These are phyloP conservation scores for Alternaria conjuncta DNA, from an alignment of 2,329 filamentous ascomycete genomes.

Conservation along the genomic window DNA sequence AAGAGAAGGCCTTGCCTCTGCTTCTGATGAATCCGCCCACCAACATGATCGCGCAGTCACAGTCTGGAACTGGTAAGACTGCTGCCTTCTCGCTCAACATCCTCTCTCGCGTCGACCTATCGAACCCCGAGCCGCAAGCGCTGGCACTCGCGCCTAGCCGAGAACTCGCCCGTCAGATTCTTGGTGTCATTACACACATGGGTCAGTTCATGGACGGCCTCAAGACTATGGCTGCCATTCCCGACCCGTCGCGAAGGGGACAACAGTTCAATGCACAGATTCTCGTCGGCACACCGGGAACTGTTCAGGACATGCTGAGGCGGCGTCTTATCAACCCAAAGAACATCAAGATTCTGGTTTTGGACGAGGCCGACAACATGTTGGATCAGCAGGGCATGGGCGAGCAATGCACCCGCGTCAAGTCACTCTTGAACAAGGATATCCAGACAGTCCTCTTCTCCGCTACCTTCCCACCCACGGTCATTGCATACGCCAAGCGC, in stretches of 20 bases:
- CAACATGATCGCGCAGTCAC: conserved; percentile 98
- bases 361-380: conserved; percentile 99
- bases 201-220: conserved; percentile 82
- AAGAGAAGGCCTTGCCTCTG: conserved; percentile 90
- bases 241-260: conserved; percentile 73
- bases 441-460: conserved; percentile 96
- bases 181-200: conserved; percentile 82
- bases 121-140: conserved; percentile 76
- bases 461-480: conserved; percentile 87
- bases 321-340: conserved; percentile 75
- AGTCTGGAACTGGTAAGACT: conserved; percentile 97
- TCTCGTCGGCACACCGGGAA: conserved; percentile 92
- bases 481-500: conserved; percentile 79
- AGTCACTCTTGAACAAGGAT: conserved; percentile 71
- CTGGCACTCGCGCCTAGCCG: conserved; percentile 89
- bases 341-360: conserved; percentile 79
- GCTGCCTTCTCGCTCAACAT: conserved; percentile 95
- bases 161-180: conserved; percentile 93
- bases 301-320: conserved; percentile 85
- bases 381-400: conserved; percentile 93
- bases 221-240: conserved; percentile 80
- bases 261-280: conserved; percentile 76
- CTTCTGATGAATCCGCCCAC: conserved; percentile 84
- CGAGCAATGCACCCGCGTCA: conserved; percentile 92
- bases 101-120: conserved; percentile 82